A percentile compares a stretch with the other conserved stretches of the same genome.
phyloP scores from a whole-genome alignment of 805 yeast genomes.

The Spathaspora gorwiae region DNA sequence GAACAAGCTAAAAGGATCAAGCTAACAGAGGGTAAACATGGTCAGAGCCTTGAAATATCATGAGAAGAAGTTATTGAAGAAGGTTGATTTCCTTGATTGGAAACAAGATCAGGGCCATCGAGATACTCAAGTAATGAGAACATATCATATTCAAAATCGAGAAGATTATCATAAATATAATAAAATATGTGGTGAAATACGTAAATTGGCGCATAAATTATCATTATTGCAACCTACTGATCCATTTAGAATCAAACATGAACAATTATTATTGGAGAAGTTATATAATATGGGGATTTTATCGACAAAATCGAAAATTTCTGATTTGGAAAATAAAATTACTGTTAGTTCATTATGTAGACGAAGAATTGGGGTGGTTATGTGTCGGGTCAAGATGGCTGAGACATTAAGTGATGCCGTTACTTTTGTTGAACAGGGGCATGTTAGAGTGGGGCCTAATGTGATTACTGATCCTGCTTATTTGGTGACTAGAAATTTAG shows the following conservation, averaged over 20 bases:
- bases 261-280: constrained; percentile 81
- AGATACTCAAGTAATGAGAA: constrained; percentile 94
- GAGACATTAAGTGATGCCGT: constrained; percentile 85
- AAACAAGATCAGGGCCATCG: constrained; percentile 93
- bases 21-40: constrained; percentile 35
- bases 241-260: constrained; percentile 83
- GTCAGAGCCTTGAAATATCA: constrained; percentile 89
- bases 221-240: constrained; percentile 84
- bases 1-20: too few relatives aligned
- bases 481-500: constrained; percentile 87
- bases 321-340: constrained; percentile 86
- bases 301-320: constrained; percentile 82
- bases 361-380: constrained; percentile 87
- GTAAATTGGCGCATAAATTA: constrained; percentile 81
- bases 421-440: constrained; percentile 92
- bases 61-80: constrained; percentile 89
- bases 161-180: constrained; percentile 95
- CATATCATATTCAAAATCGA: constrained; percentile 88
- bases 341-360: constrained; percentile 92
- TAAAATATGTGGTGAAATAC: constrained; percentile 84
- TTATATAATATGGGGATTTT: constrained; percentile 84
- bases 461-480: constrained; percentile 95
- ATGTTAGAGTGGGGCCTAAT: constrained; percentile 94
- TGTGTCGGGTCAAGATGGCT: constrained; percentile 93
- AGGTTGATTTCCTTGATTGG: constrained; percentile 97